Evolutionary conservation across 352 stramenopile genomes (phyloP), one percentile per base, ranked within the genome.

Genomic region (Phytophthora pisi): DNA sequence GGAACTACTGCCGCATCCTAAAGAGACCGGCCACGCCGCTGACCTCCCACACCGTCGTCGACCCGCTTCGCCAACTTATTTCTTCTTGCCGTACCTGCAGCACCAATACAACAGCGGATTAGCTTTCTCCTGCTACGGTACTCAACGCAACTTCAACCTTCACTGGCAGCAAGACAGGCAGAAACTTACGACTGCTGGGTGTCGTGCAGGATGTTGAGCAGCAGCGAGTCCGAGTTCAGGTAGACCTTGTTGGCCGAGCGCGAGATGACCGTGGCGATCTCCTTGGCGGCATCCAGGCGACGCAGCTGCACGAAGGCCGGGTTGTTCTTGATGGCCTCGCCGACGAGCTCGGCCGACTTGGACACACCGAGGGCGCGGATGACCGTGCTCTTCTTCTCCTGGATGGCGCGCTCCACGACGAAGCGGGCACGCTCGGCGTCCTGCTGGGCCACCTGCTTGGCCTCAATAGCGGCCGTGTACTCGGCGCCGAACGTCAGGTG

Each of bases 401-500:
- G 97, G 28, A 98, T 81, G 10, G 98, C 98, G 72, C 97, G 96
- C 74, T 99, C 91, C 30, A 99, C 98, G 51, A 99, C 79, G 86
- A 99, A 99, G 62, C 98, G 97, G 28, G 97, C 97, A 68, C 98
- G 92, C 76, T 99, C 97, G 24, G 97, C 97, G 51, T 99, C 98
- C 89, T 99, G 98, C 86, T 99, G 97, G 5, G 98, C 97, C 63
- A 99, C 97, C 86, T 99, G 98, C 88, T 99, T 99, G 40, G 96
- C 95, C 86, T 99, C 98, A 70, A 99, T 98, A 61, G 98, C 98
- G 30, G 93, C 95, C 50, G 97, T 98, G 87, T 99, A 99, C 77
- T 99, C 98, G 60, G 96, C 77, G 57, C 96, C 98, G 86, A 99
- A 99, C 36, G 89, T 93, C 85, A 99, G 91, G 81, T 99, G 97